Percentiles rank a stretch among this genome's conserved stretches.
Evolutionary conservation across 106 monocot species (phyloP).

Genomic region (Triglochin maritima): DNA sequence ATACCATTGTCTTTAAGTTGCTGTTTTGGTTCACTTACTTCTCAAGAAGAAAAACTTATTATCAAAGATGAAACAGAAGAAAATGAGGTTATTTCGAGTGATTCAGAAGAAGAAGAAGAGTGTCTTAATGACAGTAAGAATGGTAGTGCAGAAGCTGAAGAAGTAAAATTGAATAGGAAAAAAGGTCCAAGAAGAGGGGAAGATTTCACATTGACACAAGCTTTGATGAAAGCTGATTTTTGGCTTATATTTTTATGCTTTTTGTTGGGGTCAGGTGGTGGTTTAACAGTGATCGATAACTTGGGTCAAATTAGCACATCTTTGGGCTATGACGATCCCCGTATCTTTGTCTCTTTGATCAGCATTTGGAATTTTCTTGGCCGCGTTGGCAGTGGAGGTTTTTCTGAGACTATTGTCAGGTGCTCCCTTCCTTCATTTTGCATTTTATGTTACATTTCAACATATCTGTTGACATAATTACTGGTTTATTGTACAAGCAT

Average conservation of each 20-base stretch:
- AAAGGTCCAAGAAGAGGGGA: constrained; percentile 11
- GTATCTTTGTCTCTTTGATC: constrained; percentile 50
- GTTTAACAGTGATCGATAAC: constrained; percentile 63
- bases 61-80: background rate
- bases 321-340: constrained; percentile 26
- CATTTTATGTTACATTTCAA: too few species aligned
- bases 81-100: too few species aligned
- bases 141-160: too few species aligned
- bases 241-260: constrained; percentile 34
- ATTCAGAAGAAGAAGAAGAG: too few species aligned
- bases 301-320: constrained; percentile 68
- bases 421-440: too few species aligned
- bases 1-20: background rate
- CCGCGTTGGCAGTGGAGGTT: too few species aligned
- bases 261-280: constrained; percentile 47
- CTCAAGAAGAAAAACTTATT: background rate
- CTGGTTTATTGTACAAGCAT: too few species aligned
- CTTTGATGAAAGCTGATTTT: constrained; percentile 40
- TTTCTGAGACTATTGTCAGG: too few species aligned
- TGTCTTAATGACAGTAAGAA: too few species aligned
- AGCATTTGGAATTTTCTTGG: constrained; percentile 39
- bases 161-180: background rate
- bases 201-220: constrained; percentile 17
- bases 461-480: too few species aligned
- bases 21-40: background rate